These are phyloP conservation scores for Furculomyces boomerangus DNA, from an alignment of 371 early-diverging fungal genomes.

Conservation along the genomic window DNA sequence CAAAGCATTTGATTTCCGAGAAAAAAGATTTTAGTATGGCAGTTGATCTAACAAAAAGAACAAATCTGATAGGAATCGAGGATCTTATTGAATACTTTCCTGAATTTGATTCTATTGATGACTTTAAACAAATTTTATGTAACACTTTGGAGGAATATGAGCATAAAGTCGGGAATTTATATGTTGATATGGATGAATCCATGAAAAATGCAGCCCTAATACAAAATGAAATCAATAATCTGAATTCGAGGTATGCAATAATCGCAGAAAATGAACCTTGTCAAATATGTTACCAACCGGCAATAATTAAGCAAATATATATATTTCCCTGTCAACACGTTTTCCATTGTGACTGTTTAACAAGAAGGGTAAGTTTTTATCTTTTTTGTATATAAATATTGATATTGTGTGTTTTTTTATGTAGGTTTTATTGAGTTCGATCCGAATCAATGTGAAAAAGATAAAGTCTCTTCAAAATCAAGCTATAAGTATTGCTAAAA, in stretches of 20 bases:
- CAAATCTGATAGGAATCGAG: constrained; percentile 74
- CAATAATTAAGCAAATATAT: constrained; percentile 66
- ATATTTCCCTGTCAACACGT: constrained; percentile 90
- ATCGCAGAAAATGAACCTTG: constrained; percentile 66
- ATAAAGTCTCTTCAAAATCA: background rate
- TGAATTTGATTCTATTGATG: background rate
- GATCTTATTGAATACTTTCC: constrained; percentile 48
- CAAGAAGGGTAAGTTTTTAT: constrained; percentile 30
- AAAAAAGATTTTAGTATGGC: constrained; percentile 66
- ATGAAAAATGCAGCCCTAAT: constrained; percentile 68
- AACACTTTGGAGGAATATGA: constrained; percentile 71
- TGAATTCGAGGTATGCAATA: constrained; percentile 58
- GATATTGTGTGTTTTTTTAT: background rate
- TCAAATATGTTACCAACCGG: constrained; percentile 48
- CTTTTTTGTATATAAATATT: background rate
- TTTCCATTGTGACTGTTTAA: constrained; percentile 79
- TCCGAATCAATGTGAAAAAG: background rate
- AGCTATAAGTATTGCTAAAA: background rate
- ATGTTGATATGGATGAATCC: constrained; percentile 78
- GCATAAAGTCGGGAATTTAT: constrained; percentile 53
- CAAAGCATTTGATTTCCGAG: constrained; percentile 62
- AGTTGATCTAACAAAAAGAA: constrained; percentile 57
- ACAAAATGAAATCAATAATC: constrained; percentile 53
- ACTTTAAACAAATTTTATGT: constrained; percentile 16
- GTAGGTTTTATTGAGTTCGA: background rate